Evolutionary conservation across 1,139 yeast genomes (phyloP).

Genomic region (Saccharomyces hybrid): DNA sequence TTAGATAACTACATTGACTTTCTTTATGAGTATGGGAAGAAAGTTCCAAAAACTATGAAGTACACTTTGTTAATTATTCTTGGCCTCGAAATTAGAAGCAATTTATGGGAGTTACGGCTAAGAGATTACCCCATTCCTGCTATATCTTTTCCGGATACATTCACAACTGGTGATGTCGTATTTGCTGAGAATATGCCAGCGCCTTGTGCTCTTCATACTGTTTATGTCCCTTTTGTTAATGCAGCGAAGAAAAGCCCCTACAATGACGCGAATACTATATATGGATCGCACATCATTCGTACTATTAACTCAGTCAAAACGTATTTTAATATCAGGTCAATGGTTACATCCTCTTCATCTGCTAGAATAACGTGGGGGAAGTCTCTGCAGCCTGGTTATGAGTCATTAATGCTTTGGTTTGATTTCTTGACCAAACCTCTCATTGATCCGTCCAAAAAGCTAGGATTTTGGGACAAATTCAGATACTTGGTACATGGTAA

Average conservation of each 20-base stretch:
- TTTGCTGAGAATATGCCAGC: conserved; percentile 45
- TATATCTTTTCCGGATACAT: conserved; percentile 35
- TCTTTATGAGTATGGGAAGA: conserved; percentile 66
- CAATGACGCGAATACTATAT: conserved; percentile 41
- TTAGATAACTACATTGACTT: conserved; percentile 45
- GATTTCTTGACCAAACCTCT: conserved; percentile 74
- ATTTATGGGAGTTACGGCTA: conserved; percentile 46
- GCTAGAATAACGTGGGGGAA: conserved; percentile 79
- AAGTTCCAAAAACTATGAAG: conserved; percentile 56
- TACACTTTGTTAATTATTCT: conserved; percentile 62
- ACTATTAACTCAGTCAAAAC: conserved; percentile 50
- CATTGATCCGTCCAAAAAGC: conserved; percentile 68
- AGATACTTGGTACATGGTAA: conserved; percentile 49
- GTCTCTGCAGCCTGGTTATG: conserved; percentile 70
- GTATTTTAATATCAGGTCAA: conserved; percentile 50
- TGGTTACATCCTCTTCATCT: conserved; percentile 47
- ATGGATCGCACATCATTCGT: conserved; percentile 57
- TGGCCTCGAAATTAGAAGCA: conserved; percentile 34
- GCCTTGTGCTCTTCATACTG: conserved; percentile 40
- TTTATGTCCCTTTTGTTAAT: conserved; percentile 53
- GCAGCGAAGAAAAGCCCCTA: conserved; percentile 22
- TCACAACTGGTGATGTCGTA: conserved; percentile 42
- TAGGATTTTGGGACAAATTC: conserved; percentile 71
- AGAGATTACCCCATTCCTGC: conserved; percentile 55
- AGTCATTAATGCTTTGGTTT: conserved; percentile 66